Evolutionary conservation across 163 green algal species (phyloP), one percentile per base, ranked within the genome.

Genomic region (Scenedesmus sp.): DNA sequence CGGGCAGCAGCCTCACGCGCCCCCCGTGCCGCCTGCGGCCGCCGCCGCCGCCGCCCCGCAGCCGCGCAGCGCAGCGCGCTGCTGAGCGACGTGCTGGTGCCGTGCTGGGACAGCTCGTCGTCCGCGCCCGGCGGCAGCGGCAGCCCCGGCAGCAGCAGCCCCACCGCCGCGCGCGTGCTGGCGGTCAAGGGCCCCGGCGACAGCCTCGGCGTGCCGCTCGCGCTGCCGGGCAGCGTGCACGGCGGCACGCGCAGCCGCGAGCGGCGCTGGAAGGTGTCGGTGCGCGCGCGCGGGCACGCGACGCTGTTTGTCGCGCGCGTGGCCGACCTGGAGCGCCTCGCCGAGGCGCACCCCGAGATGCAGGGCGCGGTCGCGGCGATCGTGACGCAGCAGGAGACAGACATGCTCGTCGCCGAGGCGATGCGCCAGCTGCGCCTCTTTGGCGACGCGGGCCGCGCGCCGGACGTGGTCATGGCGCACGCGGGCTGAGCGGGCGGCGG

Each of bases 321-420:
- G 26, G 58, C 76, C 0, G 70, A 83, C 64, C 34, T 89, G 50
- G 15, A 22, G 50, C 60, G 34, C 24, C 60, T 85, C 10, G 77
- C 84, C 24, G 31, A 64, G 36, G 13, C 51, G 0, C 67, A 90
- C 45, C 86, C 86, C 15, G 86, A 87, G 64, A 60, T 90, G 53
- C 74, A 50, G 57, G 34, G 63, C 31, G 77, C 75, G 10, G 66
- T 92, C 75, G 70, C 84, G 58, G 75, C 84, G 78, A 90, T 90
- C n/a, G 77, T 69, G 13, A 85, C 80, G 31, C 88, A 91, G 78
- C 88, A 92, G 57, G 84, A 86, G 60, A 89, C 83, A 0, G 88
- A 92, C 66, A 73, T 88, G 64, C 83, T 83, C 45, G 84, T 92
- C 44, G 82, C 86, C 10, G 88, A 92, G 71, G 88, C 88, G 7